Conservation (phyloP, 495 filamentous ascomycete species). For the Xylaria castorea region DNA sequence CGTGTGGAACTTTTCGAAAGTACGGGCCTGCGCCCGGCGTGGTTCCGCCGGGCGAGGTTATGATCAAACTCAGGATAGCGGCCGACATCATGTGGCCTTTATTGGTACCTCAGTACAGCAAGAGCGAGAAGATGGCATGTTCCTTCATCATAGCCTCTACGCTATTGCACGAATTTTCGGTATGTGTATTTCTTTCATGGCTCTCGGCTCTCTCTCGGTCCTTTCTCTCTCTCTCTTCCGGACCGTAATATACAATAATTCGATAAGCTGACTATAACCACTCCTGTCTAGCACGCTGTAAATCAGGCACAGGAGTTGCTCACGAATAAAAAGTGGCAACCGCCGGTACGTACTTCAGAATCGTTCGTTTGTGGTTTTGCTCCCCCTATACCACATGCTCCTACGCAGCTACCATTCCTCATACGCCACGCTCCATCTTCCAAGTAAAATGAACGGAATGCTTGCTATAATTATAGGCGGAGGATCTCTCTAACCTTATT, state of each 20-base stretch:
- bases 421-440: no score
- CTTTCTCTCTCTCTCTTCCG: neutral
- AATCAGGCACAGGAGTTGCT: conserved; percentile 24
- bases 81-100: conserved; percentile 47
- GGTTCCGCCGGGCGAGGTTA: neutral
- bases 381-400: neutral
- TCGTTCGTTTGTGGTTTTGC: neutral
- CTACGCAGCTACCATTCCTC: neutral
- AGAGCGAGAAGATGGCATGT: conserved; percentile 39
- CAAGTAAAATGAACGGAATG: neutral
- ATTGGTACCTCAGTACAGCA: conserved; percentile 36
- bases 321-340: neutral
- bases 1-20: no score
- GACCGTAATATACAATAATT: neutral
- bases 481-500: neutral
- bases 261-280: conserved; percentile 18
- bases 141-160: conserved; percentile 37
- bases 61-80: conserved; percentile 19
- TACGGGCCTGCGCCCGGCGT: neutral
- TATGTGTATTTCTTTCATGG: conserved; percentile 26
- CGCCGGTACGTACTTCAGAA: neutral
- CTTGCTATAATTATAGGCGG: neutral
- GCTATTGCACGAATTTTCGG: conserved; percentile 45
- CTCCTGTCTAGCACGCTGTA: conserved; percentile 37
- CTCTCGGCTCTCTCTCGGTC: neutral